Base-by-base conservation (phyloP, 306 rosid species). In the Rubus idaeus region DNA sequence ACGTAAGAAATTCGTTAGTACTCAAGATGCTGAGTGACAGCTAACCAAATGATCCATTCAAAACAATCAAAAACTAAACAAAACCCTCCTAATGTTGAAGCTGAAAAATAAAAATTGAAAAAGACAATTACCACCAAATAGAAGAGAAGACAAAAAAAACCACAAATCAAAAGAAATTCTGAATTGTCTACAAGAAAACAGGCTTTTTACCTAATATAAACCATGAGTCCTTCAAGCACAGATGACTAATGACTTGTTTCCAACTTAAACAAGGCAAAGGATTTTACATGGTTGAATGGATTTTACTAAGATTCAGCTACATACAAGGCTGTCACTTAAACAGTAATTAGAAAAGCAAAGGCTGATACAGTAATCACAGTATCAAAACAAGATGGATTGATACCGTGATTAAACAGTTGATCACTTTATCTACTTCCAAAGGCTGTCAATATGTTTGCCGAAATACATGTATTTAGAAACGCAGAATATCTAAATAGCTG, bases 401-500 rank as follows among this genome's bases (percentile, higher is more conserved):
- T 37, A 70, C 47, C 17, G 23, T 40, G 26, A 39, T 45, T 45
- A 45, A 45, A 45, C 17, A 16, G 26, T 23, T 23, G 0, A 23
- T 23, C 35, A 30, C 6, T 65, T 35, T 30, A 68, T 71, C 77
- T 53, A 53, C 60, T 70, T 46, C 50, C 47, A 65, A 18, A 11
- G 67, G 13, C 21, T 39, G 63, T 30, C 18, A 47, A 40, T 58
- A 68, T 68, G 73, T 39, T 12, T 17, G 55, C 23, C 70, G 6
- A 52, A 44, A 39, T 39, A 71, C 20, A 11, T 41, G 53, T 35
- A 52, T 55, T 65, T 42, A 60, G 23, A 46, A 17, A 30, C 26
- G 30, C 45, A 45, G 82, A 58, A 62, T 12, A 62, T 35, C 68
- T 62, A 35, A 62, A 35, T 16, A 37, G 68, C 46, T 35, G 44